Evolutionary conservation across 495 filamentous ascomycete species (phyloP), one percentile per base, ranked within the genome.

Genomic region (Lepraria neglecta): DNA sequence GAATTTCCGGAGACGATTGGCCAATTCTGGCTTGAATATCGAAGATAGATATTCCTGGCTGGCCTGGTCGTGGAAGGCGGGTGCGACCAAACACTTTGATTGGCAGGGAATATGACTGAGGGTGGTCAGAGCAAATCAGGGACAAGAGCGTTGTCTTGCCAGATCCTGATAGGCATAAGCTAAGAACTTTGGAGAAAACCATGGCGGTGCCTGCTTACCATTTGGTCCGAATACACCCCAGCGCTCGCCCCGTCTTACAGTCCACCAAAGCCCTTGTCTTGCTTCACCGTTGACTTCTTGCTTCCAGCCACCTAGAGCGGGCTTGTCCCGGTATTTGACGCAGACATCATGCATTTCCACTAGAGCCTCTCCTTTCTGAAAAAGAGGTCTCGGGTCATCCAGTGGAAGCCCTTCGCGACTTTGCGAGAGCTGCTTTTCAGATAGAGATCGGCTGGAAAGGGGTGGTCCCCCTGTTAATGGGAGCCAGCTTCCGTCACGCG

Each of bases 171-270:
- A 40, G 19, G 11, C 27, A 43, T 54, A 24, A 48, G 58, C 27
- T 64, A 51, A 61, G 50, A 30, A 48, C 5, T 15, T 10, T 38
- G 35, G 24, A 15, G 7, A 50, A n/a, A 3, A 40, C 24, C 27
- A 19, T 54, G 21, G 21, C n/a, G 30, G 5, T 6, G 28, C 28
- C 11, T 5, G 47, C 7, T 58, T 71, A 56, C 85, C 94, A 67
- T 97, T 97, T 15, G 92, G 84, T 1, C 94, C 94, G 67, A 97
- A 89, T 45, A 97, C 78, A 0, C 87, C 92, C 91, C 91, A 97
- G 63, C 91, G 81, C 66, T 96, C 82, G 4, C 92, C 91, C 43
- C 84, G 82, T 28, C 86, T 82, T 14, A 97, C 84, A 14, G 78
- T 87, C 92, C 94, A 97, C 71, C 84, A 82, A 0, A 96, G 78